Evolutionary conservation across 1,284 basidiomycete species (phyloP).

Genomic region (Sporisorium graminicola): DNA sequence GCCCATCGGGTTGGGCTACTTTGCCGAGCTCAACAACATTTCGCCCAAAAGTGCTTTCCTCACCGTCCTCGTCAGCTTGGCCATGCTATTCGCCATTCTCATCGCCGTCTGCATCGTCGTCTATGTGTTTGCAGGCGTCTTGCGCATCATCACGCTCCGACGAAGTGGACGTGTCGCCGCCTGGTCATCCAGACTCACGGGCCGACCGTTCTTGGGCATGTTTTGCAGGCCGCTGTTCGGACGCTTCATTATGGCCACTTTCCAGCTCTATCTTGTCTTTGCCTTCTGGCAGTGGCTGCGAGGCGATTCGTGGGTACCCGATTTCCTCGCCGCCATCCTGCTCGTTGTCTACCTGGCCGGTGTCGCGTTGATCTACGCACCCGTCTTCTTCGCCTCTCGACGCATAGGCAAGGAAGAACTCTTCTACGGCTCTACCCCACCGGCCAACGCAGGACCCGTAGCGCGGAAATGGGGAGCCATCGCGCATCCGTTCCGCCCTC

Average conservation of each 20-base stretch:
- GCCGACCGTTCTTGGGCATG: conserved; percentile 38
- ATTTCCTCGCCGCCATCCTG: conserved; percentile 58
- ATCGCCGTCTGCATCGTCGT: conserved; percentile 37
- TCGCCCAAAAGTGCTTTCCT: conserved; percentile 63
- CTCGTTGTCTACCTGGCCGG: conserved; percentile 46
- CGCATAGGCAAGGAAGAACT: conserved; percentile 35
- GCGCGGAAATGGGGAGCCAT: conserved; percentile 55
- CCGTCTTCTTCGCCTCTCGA: conserved; percentile 49
- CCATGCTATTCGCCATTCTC: conserved; percentile 57
- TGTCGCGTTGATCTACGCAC: conserved; percentile 47
- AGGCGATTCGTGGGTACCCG: conserved; percentile 63
- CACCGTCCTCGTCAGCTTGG: conserved; percentile 62
- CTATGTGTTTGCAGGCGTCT: conserved; percentile 38
- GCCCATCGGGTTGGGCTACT: conserved; percentile 54
- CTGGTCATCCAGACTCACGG: conserved; percentile 29
- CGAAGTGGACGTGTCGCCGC: conserved; percentile 24
- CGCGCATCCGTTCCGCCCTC: conserved; percentile 58
- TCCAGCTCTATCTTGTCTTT: conserved; percentile 55
- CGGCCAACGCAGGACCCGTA: conserved; percentile 35
- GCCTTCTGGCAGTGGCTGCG: conserved; percentile 66
- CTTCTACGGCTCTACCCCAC: conserved; percentile 52
- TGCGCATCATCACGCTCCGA: conserved; percentile 25
- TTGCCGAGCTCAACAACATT: conserved; percentile 59
- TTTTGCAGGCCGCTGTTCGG: conserved; percentile 42
- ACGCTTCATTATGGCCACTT: conserved; percentile 38